Base-by-base conservation (phyloP, 2,329 filamentous ascomycete genomes). In the Penicillium rolfsii region DNA sequence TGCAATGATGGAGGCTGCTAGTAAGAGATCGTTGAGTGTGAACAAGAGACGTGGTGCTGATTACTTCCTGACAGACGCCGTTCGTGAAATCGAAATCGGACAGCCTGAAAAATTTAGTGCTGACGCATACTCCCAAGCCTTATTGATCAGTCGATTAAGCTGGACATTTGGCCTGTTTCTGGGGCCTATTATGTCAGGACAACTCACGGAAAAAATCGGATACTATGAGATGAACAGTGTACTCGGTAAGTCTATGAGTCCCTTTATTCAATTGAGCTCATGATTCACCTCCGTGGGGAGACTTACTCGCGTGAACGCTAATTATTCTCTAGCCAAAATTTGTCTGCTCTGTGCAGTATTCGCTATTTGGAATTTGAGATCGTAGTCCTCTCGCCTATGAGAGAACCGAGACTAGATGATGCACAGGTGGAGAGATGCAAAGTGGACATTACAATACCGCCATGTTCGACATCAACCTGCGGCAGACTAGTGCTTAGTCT, bases 1-100 rank as follows among this genome's bases (percentile, higher is more conserved):
- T 19, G 72, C 69, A 3, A 67, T 65, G 9, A 65, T 73, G 22
- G 73, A 75, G 57, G 68, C 70, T 35, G 72, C 70, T 16, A 52
- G 73, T 75, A 64, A 62, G 72, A 62, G 11, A 26, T 9, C 6
- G 2, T 12, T 7, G 19, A 11, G 12, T 8, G 22, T 24, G 4
- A 11, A 14, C 2, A 9, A 14, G 3, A 11, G 12, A 40, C 11
- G 9, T 1, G 3, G 2, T 9, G 19, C 30, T 35, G 22, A 52
- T 50, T 11, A 35, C 3, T 38, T 16, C 16, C 33, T 16, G 19
- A 19, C 50, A 53, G 50, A 40, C 24, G 50, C 50, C 5, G 50
- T 53, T 28, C 35, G 11, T 24, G 50, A 53, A 16, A 36, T 53
- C n/a, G 24, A 38, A 16, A 16, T 3, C 11, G 19, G 41, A 3